Evolutionary conservation across 345 rosid genomes (phyloP), one percentile per base, ranked within the genome.

Genomic region (Gossypium turneri): DNA sequence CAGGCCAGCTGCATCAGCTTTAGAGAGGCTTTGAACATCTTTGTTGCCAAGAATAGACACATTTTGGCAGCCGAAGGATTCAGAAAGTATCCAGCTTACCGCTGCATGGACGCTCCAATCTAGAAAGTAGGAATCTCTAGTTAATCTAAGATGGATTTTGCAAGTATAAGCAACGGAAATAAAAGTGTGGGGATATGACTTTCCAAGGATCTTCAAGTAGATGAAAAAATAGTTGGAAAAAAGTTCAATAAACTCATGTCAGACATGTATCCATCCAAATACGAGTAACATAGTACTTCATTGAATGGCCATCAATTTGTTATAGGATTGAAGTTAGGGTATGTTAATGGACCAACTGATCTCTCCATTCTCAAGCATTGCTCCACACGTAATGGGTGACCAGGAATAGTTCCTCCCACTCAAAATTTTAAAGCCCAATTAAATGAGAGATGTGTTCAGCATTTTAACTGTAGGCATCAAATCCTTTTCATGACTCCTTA

Each of bases 91-190:
- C 88, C 84, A 86, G 79, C 90, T 84, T 38, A 84, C 83, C 25
- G 79, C 81, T 43, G 90, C 86, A 67, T 86, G 88, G 70, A 86
- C 85, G 58, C 89, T 84, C 86, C 86, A 84, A 79, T 86, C 89
- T 86, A 45, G 50, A 45, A 9, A 45, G 12, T 10, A 45, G 50
- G 50, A 45, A 45, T 1, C 12, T 45, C 2, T 45, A 13, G 50
- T 45, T 45, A 9, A 45, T 45, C 50, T 10, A 45, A 10, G 50
- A 45, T 10, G 50, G 50, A 45, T 45, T 45, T 45, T 34, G 41
- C 41, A 34, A 34, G 41, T 7, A 34, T 34, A 34, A 34, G 41
- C 41, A 34, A 34, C 38, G 41, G 41, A 34, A 34, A 34, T 34
- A 34, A 6, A 5, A 34, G 41, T 34, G 41, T 34, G 41, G 41